These are phyloP conservation scores for Debaryomycetaceae sp. DNA, from an alignment of 1,139 yeast species.

Conservation along the genomic window DNA sequence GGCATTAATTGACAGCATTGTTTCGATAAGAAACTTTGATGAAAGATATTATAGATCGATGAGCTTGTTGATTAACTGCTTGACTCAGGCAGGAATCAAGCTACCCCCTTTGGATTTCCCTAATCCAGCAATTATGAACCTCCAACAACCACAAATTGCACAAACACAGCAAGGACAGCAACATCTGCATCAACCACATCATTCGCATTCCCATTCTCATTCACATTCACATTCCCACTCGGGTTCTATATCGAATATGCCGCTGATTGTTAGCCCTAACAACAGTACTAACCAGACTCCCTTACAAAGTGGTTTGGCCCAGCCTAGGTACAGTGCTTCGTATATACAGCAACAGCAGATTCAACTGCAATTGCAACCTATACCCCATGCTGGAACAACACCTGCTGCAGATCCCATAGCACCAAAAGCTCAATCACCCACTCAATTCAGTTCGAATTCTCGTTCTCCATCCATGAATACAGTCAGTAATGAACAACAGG, in stretches of 20 bases:
- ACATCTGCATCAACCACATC: conserved; percentile 6
- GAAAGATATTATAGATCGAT: conserved; percentile 56
- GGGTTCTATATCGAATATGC: conserved; percentile 6
- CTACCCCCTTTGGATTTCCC: conserved; percentile 64
- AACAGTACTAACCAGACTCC: conserved; percentile 3
- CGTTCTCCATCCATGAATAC: conserved; percentile 10
- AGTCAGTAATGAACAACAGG: conserved; percentile 2
- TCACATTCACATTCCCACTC: conserved; percentile 5
- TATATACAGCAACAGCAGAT: conserved; percentile 2
- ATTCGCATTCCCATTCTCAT: conserved; percentile 4
- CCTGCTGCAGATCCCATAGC: conserved; percentile 8
- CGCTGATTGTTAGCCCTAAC: conserved; percentile 8
- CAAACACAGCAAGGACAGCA: conserved; percentile 1
- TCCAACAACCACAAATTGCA: conserved; percentile 15
- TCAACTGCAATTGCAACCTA: conserved; percentile 6
- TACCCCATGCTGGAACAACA: conserved; percentile 5
- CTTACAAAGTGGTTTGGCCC: conserved; percentile 2
- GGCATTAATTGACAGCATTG: conserved; percentile 58
- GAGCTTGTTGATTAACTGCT: conserved; percentile 43
- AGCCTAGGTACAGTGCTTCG: conserved; percentile 1
- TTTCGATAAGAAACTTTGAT: conserved; percentile 52
- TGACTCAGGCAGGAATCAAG: conserved; percentile 60
- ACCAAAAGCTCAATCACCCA: conserved; percentile 12
- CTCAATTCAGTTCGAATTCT: conserved; percentile 7
- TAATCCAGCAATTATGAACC: conserved; percentile 25